Evolutionary conservation across 2,329 filamentous ascomycete genomes (phyloP), one percentile per base, ranked within the genome.

Genomic region (Lomentospora prolificans): DNA sequence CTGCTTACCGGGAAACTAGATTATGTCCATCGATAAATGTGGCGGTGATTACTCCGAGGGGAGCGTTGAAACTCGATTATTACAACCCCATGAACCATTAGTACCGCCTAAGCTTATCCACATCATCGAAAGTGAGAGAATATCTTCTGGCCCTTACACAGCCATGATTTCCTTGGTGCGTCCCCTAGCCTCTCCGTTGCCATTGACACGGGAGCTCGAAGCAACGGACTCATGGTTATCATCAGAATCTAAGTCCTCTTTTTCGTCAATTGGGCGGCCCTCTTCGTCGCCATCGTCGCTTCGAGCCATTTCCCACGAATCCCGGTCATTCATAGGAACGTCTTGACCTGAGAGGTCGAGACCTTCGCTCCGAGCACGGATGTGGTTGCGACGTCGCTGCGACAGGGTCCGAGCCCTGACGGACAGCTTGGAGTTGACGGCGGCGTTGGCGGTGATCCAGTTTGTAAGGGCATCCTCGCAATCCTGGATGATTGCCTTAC

Each of bases 401-500:
- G 89, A 95, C 33, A 97, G 81, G 14, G 86, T 95, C 63, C 91
- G 89, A 41, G 92, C 84, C 58, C 94, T 89, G 17, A 85, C 87
- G 3, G 90, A 96, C 51, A 99, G 83, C 70, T 89, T 91, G 61
- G 91, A 86, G 57, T 81, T 87, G 63, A 99, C 90, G 50, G 89
- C 86, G 4, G 94, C 92, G 67, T 95, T 94, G 65, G 90, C 86
- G 57, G 84, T 81, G 39, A 97, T 90, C 94, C 94, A 99, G 78
- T 96, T 96, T 69, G 90, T 96, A 59, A 99, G 84, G 1, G 94
- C 82, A 68, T 97, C 91, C 74, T 99, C 94, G 71, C 94, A 99
- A 72, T 99, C 94, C 75, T 99, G 94, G 66, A 99, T 97, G 72
- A 99, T 97, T 61, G 88, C 92, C 76, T 96, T 97, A 81, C 89